Evolutionary conservation across 345 rosid genomes (phyloP).

Genomic region (Cardamine resedifolia): DNA sequence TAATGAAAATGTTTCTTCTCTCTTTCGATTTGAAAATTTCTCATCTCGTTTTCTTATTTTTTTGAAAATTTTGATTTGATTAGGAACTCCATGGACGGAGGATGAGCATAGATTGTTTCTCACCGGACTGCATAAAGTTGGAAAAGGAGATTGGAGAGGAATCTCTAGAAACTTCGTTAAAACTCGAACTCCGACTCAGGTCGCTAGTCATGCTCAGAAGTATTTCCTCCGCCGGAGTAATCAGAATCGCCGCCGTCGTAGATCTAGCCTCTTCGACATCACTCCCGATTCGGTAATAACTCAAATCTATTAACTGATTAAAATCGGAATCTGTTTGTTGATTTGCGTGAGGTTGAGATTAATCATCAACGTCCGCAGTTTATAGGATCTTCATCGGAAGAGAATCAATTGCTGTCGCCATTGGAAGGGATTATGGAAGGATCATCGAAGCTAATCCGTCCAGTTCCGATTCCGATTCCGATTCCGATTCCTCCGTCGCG

Average conservation of each 20-base stretch:
- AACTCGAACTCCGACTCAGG: conserved; percentile 81
- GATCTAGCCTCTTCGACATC: conserved; percentile 77
- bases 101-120: conserved; percentile 69
- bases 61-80: background rate
- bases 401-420: conserved; percentile 26
- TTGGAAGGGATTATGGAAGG: conserved; percentile 16
- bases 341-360: background rate
- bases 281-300: conserved; percentile 52
- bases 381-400: background rate
- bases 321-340: background rate
- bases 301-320: background rate
- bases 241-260: conserved; percentile 67
- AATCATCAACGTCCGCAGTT: background rate
- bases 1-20: background rate
- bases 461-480: conserved; percentile 57
- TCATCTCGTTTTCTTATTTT: background rate
- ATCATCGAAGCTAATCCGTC: conserved; percentile 36
- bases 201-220: conserved; percentile 85
- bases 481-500: conserved; percentile 62
- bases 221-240: conserved; percentile 67
- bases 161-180: conserved; percentile 77
- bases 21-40: background rate
- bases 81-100: conserved; percentile 86
- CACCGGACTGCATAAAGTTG: conserved; percentile 65
- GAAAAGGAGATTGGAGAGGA: conserved; percentile 87